Percentiles rank a stretch among this genome's conserved stretches.
These are phyloP conservation scores for Collybiopsis confluens DNA, from an alignment of 768 basidiomycete genomes.

Conservation along the genomic window DNA sequence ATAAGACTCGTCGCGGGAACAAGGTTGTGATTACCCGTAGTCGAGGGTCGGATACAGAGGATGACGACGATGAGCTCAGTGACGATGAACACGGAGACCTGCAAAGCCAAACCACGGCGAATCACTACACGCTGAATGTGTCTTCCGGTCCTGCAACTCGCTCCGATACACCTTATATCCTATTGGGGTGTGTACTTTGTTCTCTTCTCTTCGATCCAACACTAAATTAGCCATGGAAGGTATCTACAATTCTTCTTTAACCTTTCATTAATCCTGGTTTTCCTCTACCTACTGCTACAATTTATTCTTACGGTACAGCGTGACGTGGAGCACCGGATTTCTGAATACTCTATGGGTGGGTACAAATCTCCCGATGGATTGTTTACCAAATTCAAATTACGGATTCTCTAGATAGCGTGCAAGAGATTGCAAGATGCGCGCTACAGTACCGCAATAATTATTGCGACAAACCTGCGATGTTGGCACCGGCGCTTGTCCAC, in stretches of 20 bases:
- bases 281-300: constrained; percentile 79
- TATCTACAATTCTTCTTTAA: constrained; percentile 97
- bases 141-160: constrained; percentile 51
- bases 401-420: constrained; percentile 76
- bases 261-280: constrained; percentile 68
- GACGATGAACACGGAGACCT: constrained; percentile 42
- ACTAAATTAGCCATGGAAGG: constrained; percentile 31
- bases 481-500: constrained; percentile 73
- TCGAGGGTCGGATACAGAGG: constrained; percentile 31
- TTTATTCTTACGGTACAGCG: constrained; percentile 87
- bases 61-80: constrained; percentile 47
- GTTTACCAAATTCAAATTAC: constrained; percentile 5
- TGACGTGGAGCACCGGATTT: constrained; percentile 84
- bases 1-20: constrained; percentile 35
- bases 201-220: constrained; percentile 6
- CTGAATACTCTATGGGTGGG: constrained; percentile 86
- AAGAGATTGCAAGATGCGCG: constrained; percentile 88
- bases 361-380: constrained; percentile 10
- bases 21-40: constrained; percentile 29
- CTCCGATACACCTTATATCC: constrained; percentile 73
- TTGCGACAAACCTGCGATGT: constrained; percentile 64
- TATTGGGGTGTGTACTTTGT: constrained; percentile 70
- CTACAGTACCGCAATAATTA: constrained; percentile 77
- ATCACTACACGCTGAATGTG: constrained; percentile 84
- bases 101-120: constrained; percentile 55